Conservation (phyloP, 2,329 filamentous ascomycete species). For the Phoma sp. region DNA sequence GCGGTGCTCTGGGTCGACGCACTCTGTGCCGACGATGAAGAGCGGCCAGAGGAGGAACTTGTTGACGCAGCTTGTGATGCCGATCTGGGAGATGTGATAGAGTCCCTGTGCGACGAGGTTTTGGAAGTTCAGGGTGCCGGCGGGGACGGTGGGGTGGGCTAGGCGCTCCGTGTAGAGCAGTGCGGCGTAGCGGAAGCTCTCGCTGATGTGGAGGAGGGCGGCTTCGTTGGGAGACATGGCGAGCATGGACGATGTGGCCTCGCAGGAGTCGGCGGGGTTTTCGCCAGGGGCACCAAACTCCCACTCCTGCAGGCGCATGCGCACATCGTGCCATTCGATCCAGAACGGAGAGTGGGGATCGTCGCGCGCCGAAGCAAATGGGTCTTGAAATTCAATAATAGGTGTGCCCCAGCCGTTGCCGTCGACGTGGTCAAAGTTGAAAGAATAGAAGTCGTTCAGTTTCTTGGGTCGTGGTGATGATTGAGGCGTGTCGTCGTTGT, state of each 20-base stretch:
- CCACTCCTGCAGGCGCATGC: conserved; percentile 79
- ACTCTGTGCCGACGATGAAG: conserved; percentile 89
- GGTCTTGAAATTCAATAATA: conserved; percentile 54
- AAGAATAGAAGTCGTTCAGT: conserved; percentile 58
- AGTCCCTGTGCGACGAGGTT: conserved; percentile 82
- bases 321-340: conserved; percentile 84
- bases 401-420: conserved; percentile 70
- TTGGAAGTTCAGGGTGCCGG: conserved; percentile 79
- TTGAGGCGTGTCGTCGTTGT: conserved; percentile 42
- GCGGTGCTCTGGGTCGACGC: conserved; percentile 80
- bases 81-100: conserved; percentile 80
- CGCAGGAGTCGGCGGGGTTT: conserved; percentile 31
- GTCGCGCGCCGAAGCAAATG: conserved; percentile 55
- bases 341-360: conserved; percentile 71
- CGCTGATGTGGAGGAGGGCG: conserved; percentile 82
- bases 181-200: conserved; percentile 88
- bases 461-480: conserved; percentile 44
- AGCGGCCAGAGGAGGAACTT: conserved; percentile 94
- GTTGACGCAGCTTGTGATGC: conserved; percentile 73
- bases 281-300: conserved; percentile 61
- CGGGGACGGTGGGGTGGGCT: conserved; percentile 75
- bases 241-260: conserved; percentile 32
- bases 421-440: conserved; percentile 66
- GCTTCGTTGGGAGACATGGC: conserved; percentile 62
- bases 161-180: conserved; percentile 89